Evolutionary conservation across 2,329 filamentous ascomycete species (phyloP).

Genomic region (Lecanicillium sp.): DNA sequence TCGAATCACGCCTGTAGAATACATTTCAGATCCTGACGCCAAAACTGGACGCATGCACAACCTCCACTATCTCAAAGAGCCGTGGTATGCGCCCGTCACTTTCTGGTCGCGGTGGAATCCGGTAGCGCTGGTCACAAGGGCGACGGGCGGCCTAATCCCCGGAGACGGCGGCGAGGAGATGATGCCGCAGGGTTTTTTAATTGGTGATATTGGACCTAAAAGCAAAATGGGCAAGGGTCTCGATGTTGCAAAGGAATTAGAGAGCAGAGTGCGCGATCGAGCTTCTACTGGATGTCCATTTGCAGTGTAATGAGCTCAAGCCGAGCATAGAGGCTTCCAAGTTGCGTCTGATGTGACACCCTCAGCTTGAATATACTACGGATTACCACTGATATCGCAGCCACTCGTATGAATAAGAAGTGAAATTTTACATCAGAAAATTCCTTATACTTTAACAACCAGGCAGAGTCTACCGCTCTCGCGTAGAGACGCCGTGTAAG

Average conservation of each 20-base stretch:
- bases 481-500: no score
- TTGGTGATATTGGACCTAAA: conserved; percentile 54
- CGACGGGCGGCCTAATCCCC: conserved; percentile 36
- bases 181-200: conserved; percentile 41
- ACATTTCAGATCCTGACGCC: conserved; percentile 39
- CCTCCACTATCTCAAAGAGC: conserved; percentile 49
- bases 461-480: no score
- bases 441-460: no score
- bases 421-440: no score
- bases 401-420: no score
- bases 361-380: no score
- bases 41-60: conserved; percentile 42
- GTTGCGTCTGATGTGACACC: no score
- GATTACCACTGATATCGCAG: no score
- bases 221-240: conserved; percentile 42
- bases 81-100: conserved; percentile 55
- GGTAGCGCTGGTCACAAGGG: conserved; percentile 36
- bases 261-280: conserved; percentile 31
- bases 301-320: neutral
- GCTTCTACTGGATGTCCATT: conserved; percentile 37
- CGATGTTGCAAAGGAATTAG: conserved; percentile 10
- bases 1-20: conserved; percentile 33
- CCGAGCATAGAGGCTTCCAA: no score
- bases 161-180: conserved; percentile 29
- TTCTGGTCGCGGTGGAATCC: conserved; percentile 56